A percentile compares a stretch with the other conserved stretches of the same genome.
Evolutionary conservation across 345 rosid genomes (phyloP).

Genomic region (Arabidopsis suecica): DNA sequence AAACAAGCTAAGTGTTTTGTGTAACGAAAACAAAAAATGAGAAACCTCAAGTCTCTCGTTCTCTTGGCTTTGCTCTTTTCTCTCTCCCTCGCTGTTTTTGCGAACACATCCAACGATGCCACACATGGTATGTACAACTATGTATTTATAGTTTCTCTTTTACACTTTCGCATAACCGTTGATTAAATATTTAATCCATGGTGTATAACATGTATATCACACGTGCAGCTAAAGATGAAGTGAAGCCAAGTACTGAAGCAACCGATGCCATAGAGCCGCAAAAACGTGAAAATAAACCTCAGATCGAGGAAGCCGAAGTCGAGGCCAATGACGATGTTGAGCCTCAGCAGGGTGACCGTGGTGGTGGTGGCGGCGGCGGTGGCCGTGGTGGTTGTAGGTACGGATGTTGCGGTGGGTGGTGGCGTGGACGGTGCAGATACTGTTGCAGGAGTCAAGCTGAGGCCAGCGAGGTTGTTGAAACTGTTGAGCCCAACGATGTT

Average conservation of each 20-base stretch:
- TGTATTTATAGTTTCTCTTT: neutral
- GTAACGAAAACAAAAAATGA: slow-evolving; percentile 31
- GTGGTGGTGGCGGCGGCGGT: too few relatives aligned
- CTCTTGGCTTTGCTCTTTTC: slow-evolving; percentile 37
- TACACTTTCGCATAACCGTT: neutral
- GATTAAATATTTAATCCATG: neutral
- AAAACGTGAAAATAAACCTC: slow-evolving; percentile 5
- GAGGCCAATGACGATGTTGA: slow-evolving; percentile 22
- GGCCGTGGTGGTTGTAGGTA: slow-evolving; percentile 29
- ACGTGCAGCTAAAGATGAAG: slow-evolving; percentile 32
- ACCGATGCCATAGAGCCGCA: slow-evolving; percentile 34
- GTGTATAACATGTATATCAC: slow-evolving; percentile 1
- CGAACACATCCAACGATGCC: slow-evolving; percentile 43
- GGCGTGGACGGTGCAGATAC: slow-evolving; percentile 10
- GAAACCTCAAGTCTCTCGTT: slow-evolving; percentile 29
- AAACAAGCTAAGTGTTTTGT: slow-evolving; percentile 11
- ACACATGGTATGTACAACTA: slow-evolving; percentile 30
- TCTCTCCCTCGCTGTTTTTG: slow-evolving; percentile 36
- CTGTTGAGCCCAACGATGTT: slow-evolving; percentile 18
- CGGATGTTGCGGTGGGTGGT: slow-evolving; percentile 30
- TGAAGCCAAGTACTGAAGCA: slow-evolving; percentile 36
- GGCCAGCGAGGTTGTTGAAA: neutral
- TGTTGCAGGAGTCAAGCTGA: slow-evolving; percentile 20
- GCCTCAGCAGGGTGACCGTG: slow-evolving; percentile 6
- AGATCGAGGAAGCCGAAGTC: slow-evolving; percentile 6